Evolutionary conservation across 83 land plant genomes (phyloP).

Genomic region (Thuja plicata): DNA sequence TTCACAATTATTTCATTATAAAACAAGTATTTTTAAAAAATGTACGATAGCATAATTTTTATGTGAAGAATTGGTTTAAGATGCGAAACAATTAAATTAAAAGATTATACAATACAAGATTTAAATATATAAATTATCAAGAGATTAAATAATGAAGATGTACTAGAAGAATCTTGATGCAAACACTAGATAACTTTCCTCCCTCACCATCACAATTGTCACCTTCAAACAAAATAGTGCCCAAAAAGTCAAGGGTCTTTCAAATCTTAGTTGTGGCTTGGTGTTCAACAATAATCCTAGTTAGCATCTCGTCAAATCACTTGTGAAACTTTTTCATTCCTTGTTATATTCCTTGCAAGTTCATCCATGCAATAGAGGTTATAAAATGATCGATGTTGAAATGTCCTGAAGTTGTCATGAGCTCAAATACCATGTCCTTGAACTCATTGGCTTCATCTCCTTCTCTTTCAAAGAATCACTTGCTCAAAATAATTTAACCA

Average conservation of each 20-base stretch:
- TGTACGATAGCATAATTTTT: too few relatives aligned
- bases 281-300: conserved; percentile 21
- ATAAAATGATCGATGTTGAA: conserved; percentile 30
- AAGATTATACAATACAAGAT: too few relatives aligned
- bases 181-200: background rate
- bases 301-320: conserved; percentile 12
- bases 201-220: conserved; percentile 16
- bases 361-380: conserved; percentile 29
- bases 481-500: conserved; percentile 28
- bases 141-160: too few relatives aligned
- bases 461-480: conserved; percentile 25
- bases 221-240: conserved; percentile 24
- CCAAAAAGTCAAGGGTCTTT: conserved; percentile 21
- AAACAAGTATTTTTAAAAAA: too few relatives aligned
- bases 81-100: too few relatives aligned
- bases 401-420: conserved; percentile 15
- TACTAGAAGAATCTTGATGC: conserved; percentile 12
- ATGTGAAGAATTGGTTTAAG: too few relatives aligned
- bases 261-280: conserved; percentile 3
- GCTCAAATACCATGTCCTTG: conserved; percentile 27
- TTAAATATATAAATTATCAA: too few relatives aligned
- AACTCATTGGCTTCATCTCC: conserved; percentile 26
- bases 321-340: conserved; percentile 20
- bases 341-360: conserved; percentile 16
- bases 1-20: too few relatives aligned